phyloP scores from a whole-genome alignment of 1,284 basidiomycete genomes.

The Gymnopus androsaceus region DNA sequence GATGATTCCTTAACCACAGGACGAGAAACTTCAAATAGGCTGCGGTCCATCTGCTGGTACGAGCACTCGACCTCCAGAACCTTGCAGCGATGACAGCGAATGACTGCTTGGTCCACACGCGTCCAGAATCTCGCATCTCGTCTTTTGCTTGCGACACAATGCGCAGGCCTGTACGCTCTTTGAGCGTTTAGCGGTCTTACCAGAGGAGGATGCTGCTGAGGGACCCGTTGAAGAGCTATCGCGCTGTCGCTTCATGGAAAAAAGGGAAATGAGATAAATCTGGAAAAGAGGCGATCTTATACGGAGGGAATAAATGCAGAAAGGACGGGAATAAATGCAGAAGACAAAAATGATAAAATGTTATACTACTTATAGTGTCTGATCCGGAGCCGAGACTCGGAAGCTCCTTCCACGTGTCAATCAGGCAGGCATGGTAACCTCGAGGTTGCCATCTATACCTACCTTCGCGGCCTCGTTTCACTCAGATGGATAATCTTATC shows the following conservation, averaged over 20 bases:
- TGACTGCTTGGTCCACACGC: constrained; percentile 27
- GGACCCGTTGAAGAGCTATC: constrained; percentile 3
- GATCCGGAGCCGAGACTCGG: no score
- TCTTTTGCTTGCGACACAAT: constrained; percentile 45
- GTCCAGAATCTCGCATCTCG: constrained; percentile 45
- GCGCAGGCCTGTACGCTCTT: constrained; percentile 41
- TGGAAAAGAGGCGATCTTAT: neutral
- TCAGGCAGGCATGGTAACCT: no score
- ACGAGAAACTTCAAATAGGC: constrained; percentile 7
- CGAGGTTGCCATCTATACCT: no score
- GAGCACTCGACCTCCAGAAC: constrained; percentile 42
- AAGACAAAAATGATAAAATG: no score
- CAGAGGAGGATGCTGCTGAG: neutral
- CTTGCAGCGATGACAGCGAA: constrained; percentile 42
- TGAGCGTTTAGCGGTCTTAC: constrained; percentile 30
- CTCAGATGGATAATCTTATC: constrained; percentile 48
- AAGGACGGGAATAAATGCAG: no score
- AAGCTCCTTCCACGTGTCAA: no score
- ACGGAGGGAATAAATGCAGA: no score
- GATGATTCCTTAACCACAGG: neutral
- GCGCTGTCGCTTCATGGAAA: constrained; percentile 3
- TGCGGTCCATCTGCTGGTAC: constrained; percentile 33
- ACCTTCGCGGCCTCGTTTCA: no score
- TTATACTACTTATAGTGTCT: no score
- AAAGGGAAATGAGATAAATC: neutral